Evolutionary conservation across 768 basidiomycete genomes (phyloP), one percentile per base, ranked within the genome.

Genomic region (Lactifluus rugatus): DNA sequence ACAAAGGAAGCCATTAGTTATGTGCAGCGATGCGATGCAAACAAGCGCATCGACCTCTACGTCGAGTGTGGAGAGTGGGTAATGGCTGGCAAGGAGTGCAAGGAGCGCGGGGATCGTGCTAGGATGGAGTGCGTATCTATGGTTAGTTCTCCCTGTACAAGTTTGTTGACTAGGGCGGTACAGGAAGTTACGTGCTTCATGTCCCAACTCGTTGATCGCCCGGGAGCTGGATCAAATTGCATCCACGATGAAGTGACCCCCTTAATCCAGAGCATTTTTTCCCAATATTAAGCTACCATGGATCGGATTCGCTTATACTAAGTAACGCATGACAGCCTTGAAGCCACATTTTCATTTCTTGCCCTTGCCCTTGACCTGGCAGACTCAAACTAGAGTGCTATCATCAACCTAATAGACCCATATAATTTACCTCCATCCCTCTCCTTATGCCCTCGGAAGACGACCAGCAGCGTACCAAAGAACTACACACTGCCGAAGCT

Each of bases 41-140:
- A 82, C 25, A 84, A 82, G 64, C 78, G 93, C 23, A 82, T 87
- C 3, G 93, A 97, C 57, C 72, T 99, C 42, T 99, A 91, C 66
- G 86, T 93, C 23, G 78, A 83, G 61, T 96, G 93, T 66, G 87
- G 87, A 2, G 95, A 96, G 56, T 96, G 92, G 92, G 79, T 84
- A 39, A 74, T 81, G 68, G 94, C 93, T 0, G 94, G 87, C 1
- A 84, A 81, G 66, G 89, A 92, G 64, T 95, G 91, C 70, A 95
- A 92, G 70, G 91, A 94, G 51, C 76, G 89, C 26, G 84, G 84
- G 1, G 93, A 99, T 69, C 88, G 86, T 70, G 81, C 78, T 7
- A 87, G 83, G 63, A 70, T 98, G 32, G 85, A 89, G 95, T 96
- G 69, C 68, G 93, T 55, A 10, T 34, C 17, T 34, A 55, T 46